A percentile compares a stretch with the other conserved stretches of the same genome.
Evolutionary conservation across 2,329 filamentous ascomycete genomes (phyloP).

Genomic region (Nemania sp.): DNA sequence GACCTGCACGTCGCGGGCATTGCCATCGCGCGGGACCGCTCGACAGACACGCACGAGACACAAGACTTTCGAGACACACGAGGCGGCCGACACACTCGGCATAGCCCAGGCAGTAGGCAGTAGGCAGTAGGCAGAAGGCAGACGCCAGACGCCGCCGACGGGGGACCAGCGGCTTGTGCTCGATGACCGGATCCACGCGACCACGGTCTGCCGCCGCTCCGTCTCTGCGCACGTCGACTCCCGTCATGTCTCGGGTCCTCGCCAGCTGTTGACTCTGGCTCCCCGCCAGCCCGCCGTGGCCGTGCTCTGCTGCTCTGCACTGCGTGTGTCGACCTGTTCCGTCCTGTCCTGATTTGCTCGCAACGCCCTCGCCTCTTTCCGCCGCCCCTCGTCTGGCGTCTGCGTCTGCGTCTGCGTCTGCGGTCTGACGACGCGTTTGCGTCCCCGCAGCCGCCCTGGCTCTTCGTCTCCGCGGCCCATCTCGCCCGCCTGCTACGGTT

Average conservation of each 20-base stretch:
- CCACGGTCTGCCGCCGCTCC: slow-evolving; percentile 19
- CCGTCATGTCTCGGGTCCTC: slow-evolving; percentile 45
- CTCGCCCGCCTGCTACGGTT: slow-evolving; percentile 41
- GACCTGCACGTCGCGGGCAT: too few relatives aligned
- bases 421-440: slow-evolving; percentile 37
- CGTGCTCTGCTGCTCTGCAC: too few relatives aligned
- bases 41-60: too few relatives aligned
- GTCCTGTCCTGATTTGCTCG: too few relatives aligned
- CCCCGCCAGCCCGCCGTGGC: slow-evolving; percentile 43
- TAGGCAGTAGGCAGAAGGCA: too few relatives aligned
- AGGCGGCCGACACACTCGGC: too few relatives aligned
- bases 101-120: too few relatives aligned
- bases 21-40: too few relatives aligned
- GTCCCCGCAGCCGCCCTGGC: slow-evolving; percentile 17
- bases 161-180: slow-evolving; percentile 31
- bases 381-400: too few relatives aligned
- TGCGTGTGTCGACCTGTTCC: too few relatives aligned
- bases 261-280: slow-evolving; percentile 46
- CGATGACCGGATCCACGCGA: slow-evolving; percentile 29
- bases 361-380: too few relatives aligned
- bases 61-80: too few relatives aligned
- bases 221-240: slow-evolving; percentile 32
- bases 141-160: slow-evolving; percentile 26
- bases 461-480: slow-evolving; percentile 20
- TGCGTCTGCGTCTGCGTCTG: slow-evolving; percentile 21